Conservation (phyloP, 805 yeast genomes). For the Saturnispora sanitii region DNA sequence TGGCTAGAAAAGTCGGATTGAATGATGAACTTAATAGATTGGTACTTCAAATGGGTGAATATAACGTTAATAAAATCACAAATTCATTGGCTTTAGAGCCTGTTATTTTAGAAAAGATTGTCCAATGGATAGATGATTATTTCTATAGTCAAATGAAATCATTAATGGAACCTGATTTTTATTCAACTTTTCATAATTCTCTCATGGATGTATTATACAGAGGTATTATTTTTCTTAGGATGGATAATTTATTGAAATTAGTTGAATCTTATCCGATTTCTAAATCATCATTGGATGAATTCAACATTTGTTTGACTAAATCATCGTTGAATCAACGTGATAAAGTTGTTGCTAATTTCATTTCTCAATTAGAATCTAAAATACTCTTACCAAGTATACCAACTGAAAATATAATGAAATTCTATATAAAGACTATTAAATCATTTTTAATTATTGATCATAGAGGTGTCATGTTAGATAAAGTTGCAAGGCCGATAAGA, state of each 20-base stretch:
- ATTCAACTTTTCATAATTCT: conserved; percentile 8
- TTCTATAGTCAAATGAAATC: conserved; percentile 26
- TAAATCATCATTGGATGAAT: conserved; percentile 44
- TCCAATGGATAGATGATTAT: conserved; percentile 30
- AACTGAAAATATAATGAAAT: conserved; percentile 60
- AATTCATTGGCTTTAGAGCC: conserved; percentile 4
- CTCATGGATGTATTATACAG: conserved; percentile 16
- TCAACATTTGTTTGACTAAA: conserved; percentile 37
- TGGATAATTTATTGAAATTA: conserved; percentile 49
- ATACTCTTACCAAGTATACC: conserved; percentile 74
- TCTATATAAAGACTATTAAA: conserved; percentile 61
- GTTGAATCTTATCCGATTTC: conserved; percentile 46
- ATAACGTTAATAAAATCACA: conserved; percentile 23
- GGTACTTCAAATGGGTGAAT: conserved; percentile 31
- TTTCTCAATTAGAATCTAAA: conserved; percentile 31
- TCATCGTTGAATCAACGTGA: conserved; percentile 37
- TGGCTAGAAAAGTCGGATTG: conserved; percentile 1
- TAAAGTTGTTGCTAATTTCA: conserved; percentile 41
- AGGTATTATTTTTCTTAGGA: conserved; percentile 35
- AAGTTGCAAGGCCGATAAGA: conserved; percentile 68
- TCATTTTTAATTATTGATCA: conserved; percentile 76
- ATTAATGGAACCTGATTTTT: background rate
- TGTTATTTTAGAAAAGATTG: conserved; percentile 28
- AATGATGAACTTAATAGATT: conserved; percentile 19
- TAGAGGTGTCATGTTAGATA: conserved; percentile 70